Base-by-base conservation (phyloP, 2,329 filamentous ascomycete species). In the Colletotrichum trifolii region DNA sequence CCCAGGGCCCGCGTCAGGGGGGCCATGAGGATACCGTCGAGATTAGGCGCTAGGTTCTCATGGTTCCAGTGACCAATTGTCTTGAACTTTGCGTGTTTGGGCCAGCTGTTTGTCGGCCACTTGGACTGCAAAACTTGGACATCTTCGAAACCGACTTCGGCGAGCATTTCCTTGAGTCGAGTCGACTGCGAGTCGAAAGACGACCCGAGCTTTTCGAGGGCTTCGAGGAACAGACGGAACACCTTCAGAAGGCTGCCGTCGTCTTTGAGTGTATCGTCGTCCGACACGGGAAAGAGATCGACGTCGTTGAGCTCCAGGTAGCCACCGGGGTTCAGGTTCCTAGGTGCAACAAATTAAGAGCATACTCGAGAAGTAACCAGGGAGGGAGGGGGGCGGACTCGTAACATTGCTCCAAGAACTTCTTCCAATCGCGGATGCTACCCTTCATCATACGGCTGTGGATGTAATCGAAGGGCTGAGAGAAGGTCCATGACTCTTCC, bases 111-210 rank as follows among this genome's bases (percentile, higher is more conserved):
- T 38, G 77, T 78, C 0, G 85, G 85, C 74, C 84, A 81, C 72
- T 81, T 83, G 68, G 77, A 82, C 17, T 81, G 70, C 2, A 78
- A 73, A 70, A 86, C 80, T 0, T 74, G 74, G 1, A 89, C 80
- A 59, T 87, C 79, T 56, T 79, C 75, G 67, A 88, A 88, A 1
- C 86, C 87, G 0, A 81, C 83, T n/a, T 83, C 81, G 9, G 75
- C 72, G 71, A 87, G 77, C 54, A 79, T 77, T 42, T 77, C 72
- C 7, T 60, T 60, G 36, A 50, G 7, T 25, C 25, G 25, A 25
- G 25, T 25, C 25, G 25, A 25, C 25, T 25, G 25, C 25, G 25
- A 25, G 25, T 25, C 25, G 25, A 25, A 25, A 25, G 25, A 25
- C 25, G 25, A 25, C 25, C 25, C 25, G 25, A 25, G 25, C 25